Conservation (phyloP, 176 grass and related monocot species). For the Zoysia japonica region DNA sequence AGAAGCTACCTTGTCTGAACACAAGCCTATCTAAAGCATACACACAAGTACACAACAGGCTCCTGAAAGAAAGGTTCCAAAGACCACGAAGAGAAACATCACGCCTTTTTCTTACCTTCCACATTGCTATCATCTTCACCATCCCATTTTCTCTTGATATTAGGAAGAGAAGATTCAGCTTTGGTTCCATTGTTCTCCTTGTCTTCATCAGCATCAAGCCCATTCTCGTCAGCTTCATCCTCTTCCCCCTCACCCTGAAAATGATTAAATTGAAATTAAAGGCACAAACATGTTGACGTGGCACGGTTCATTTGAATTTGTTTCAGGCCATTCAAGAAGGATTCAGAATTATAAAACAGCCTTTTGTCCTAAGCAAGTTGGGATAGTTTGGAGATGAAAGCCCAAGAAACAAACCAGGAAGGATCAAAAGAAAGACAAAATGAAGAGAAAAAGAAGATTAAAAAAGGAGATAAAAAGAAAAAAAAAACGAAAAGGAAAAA, state of each 20-base stretch:
- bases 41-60: background rate
- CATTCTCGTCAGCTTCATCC: conserved; percentile 37
- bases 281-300: background rate
- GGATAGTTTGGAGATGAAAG: no score
- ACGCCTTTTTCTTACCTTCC: background rate
- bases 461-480: no score
- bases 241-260: conserved; percentile 38
- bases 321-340: background rate
- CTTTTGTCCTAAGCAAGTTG: no score
- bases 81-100: background rate
- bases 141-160: conserved; percentile 59
- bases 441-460: no score
- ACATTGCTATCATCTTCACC: conserved; percentile 12
- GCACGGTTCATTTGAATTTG: background rate
- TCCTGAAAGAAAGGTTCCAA: background rate
- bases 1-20: background rate
- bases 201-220: conserved; percentile 21
- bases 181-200: conserved; percentile 21
- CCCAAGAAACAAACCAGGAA: no score
- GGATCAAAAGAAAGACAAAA: no score
- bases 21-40: background rate
- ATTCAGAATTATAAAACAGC: background rate
- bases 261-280: background rate
- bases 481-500: no score
- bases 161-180: conserved; percentile 31